Conservation (phyloP, 495 filamentous ascomycete genomes). For the Aspergillus sclerotiicarbonarius region DNA sequence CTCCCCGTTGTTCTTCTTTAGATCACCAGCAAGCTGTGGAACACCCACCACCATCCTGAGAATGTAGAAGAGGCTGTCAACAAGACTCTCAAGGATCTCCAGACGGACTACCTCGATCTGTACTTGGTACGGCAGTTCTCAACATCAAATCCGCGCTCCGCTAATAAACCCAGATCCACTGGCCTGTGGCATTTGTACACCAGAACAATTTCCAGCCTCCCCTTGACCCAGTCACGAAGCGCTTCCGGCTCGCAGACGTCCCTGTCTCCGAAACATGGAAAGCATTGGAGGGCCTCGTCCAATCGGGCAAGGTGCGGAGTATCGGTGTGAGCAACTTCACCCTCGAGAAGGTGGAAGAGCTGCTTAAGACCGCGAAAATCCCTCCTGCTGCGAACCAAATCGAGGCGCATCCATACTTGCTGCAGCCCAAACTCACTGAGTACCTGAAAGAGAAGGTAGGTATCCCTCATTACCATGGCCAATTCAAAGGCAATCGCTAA, state of each 20-base stretch:
- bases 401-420: conserved; percentile 82
- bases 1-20: not conserved
- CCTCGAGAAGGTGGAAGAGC: conserved; percentile 58
- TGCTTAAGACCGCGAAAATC: conserved; percentile 60
- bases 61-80: conserved; percentile 39
- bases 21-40: conserved; percentile 47
- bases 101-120: conserved; percentile 44
- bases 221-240: conserved; percentile 32
- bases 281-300: conserved; percentile 67
- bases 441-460: conserved; percentile 32
- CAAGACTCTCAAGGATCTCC: conserved; percentile 42
- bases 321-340: conserved; percentile 85
- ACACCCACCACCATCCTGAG: conserved; percentile 43
- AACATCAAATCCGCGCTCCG: not conserved
- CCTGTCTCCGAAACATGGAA: conserved; percentile 58
- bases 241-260: conserved; percentile 35
- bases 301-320: conserved; percentile 63
- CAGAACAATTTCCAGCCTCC: conserved; percentile 44
- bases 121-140: conserved; percentile 39
- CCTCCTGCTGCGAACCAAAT: conserved; percentile 78
- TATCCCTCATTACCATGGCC: not conserved
- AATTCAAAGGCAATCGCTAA: not conserved
- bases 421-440: conserved; percentile 58
- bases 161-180: conserved; percentile 31
- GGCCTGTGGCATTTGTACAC: conserved; percentile 60